A percentile compares a stretch with the other conserved stretches of the same genome.
These are phyloP conservation scores for Nemania sp. DNA, from an alignment of 2,329 filamentous ascomycete genomes.

Conservation along the genomic window DNA sequence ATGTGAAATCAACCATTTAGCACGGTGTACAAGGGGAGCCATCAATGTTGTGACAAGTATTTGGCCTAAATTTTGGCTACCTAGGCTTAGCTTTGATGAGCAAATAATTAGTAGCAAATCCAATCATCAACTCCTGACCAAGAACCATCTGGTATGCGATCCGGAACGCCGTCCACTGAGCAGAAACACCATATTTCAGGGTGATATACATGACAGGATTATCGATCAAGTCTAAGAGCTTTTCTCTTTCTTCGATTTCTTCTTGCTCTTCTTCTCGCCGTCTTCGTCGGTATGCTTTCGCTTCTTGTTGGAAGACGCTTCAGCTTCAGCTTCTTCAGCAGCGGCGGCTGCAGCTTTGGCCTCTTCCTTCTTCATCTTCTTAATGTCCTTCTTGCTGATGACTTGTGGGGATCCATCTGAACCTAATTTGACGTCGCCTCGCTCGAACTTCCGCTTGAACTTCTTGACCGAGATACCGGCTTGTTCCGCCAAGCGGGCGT, in stretches of 20 bases:
- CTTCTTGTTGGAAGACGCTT: slow-evolving; percentile 62
- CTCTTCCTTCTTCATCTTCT: slow-evolving; percentile 68
- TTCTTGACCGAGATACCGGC: slow-evolving; percentile 73
- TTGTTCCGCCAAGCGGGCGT: slow-evolving; percentile 63
- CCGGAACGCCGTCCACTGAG: slow-evolving; percentile 37
- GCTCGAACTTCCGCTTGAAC: slow-evolving; percentile 78
- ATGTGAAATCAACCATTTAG: background rate
- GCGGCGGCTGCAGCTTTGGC: slow-evolving; percentile 56
- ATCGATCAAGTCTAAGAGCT: slow-evolving; percentile 47
- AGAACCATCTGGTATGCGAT: slow-evolving; percentile 37
- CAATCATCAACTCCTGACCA: slow-evolving; percentile 35
- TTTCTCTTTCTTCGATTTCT: slow-evolving; percentile 67
- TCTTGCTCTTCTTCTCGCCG: slow-evolving; percentile 62
- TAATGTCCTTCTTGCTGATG: slow-evolving; percentile 75
- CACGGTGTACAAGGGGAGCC: background rate
- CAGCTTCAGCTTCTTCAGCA: slow-evolving; percentile 44
- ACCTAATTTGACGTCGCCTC: slow-evolving; percentile 71
- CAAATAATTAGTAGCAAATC: slow-evolving; percentile 27
- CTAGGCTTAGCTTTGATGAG: slow-evolving; percentile 24
- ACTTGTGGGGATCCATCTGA: slow-evolving; percentile 67
- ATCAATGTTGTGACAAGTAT: slow-evolving; percentile 7
- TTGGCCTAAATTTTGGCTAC: slow-evolving; percentile 6
- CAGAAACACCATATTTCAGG: slow-evolving; percentile 31
- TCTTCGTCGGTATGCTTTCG: slow-evolving; percentile 69
- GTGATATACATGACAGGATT: slow-evolving; percentile 37